Evolutionary conservation across 164 flowering plant species (phyloP), one percentile per base, ranked within the genome.

Genomic region (Amborella trichopoda): DNA sequence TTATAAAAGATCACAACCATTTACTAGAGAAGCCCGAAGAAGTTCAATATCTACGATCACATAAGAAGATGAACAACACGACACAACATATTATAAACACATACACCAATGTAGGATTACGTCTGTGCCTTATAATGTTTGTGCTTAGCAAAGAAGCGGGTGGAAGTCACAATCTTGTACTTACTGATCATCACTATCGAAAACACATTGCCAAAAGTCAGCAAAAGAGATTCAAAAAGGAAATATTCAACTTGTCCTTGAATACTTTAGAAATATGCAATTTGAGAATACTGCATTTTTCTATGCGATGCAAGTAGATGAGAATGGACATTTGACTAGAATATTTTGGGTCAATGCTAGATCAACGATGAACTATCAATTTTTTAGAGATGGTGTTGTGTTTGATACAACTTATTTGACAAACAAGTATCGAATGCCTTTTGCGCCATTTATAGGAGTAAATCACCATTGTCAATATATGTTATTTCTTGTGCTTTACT

Each of bases 21-120:
- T 24, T 40, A 18, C 19, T 53, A 12, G 33, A 26, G 12, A 70
- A 59, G 54, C 77, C 86, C 6, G 71, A 66, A 21, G 78, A 76
- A 56, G 88, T 77, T 47, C 81, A 78, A 36, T 65, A 61, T 57
- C 75, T 76, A 52, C 64, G 71, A 40, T 74, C 86, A 0, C 83
- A 13, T 25, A 62, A 61, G 50, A 65, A 53, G 38, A 58, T 68
- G 0, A 59, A 73, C 1, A 70, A 68, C 23, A 40, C 46, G 20
- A n/a, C 46, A 14, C 23, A 42, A 26, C 17, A 22, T 42, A 14
- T 42, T 21, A 68, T 68, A 11, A 25, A 21, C 24, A 41, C 21
- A 18, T 17, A 13, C 23, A 28, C n/a, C 23, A 20, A 37, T 26
- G 23, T 5, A 10, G 26, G 37, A 18, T 21, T 23, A 24, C 41